Conservation (phyloP, 768 basidiomycete genomes). For the Pholiota microspora region DNA sequence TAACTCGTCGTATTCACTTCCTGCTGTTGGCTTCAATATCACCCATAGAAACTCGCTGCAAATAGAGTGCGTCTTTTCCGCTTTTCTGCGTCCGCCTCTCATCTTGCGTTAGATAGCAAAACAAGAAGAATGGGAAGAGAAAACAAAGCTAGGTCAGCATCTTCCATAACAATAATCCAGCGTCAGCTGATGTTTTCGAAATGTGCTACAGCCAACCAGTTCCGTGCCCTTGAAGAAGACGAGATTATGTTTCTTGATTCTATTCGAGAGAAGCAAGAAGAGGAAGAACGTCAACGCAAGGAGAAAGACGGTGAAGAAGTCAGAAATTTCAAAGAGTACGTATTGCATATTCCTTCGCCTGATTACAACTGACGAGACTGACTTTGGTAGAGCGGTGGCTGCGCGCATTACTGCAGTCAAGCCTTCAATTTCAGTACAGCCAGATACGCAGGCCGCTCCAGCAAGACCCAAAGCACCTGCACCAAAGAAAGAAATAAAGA, state of each 20-base stretch:
- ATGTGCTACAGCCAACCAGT: constrained; percentile 67
- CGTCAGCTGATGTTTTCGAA: neutral
- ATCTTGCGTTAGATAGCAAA: constrained; percentile 62
- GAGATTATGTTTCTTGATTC: constrained; percentile 89
- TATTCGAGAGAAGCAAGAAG: constrained; percentile 69
- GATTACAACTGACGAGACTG: neutral
- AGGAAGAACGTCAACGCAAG: constrained; percentile 74
- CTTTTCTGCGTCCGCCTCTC: constrained; percentile 5
- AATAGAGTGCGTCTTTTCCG: constrained; percentile 45
- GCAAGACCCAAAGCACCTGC: constrained; percentile 29
- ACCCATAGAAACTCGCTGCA: constrained; percentile 80
- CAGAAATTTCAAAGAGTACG: constrained; percentile 74
- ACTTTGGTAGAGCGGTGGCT: constrained; percentile 53
- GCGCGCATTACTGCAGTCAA: constrained; percentile 56
- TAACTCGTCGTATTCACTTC: constrained; percentile 43
- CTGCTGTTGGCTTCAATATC: constrained; percentile 39
- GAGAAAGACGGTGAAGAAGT: constrained; percentile 79
- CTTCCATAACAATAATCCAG: constrained; percentile 3
- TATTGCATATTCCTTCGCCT: constrained; percentile 3
- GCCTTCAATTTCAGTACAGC: constrained; percentile 32
- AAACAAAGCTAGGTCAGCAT: constrained; percentile 63
- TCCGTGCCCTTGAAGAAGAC: constrained; percentile 86
- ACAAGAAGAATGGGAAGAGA: constrained; percentile 93
- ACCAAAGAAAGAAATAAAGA: constrained; percentile 64
- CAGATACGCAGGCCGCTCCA: constrained; percentile 22